These are phyloP conservation scores for Aspergillus felis DNA, from an alignment of 2,329 filamentous ascomycete genomes.

Conservation along the genomic window DNA sequence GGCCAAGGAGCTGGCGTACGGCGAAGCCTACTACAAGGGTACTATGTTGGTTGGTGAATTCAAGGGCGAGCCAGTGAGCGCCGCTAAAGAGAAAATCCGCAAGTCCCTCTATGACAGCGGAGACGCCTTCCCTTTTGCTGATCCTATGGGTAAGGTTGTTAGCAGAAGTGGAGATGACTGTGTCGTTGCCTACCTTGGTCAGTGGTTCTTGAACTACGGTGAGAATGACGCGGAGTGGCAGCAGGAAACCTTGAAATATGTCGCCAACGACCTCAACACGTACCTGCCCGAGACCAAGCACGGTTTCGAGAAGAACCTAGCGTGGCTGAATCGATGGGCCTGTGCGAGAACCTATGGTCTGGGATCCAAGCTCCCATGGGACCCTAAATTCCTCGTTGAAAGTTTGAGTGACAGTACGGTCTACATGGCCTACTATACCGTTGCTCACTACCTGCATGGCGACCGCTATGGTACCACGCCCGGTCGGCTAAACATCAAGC, in stretches of 20 bases:
- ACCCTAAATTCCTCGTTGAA: constrained; percentile 85
- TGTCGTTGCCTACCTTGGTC: constrained; percentile 86
- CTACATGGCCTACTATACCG: constrained; percentile 66
- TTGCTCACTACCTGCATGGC: constrained; percentile 64
- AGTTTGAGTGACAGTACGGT: constrained; percentile 87
- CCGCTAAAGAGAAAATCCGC: constrained; percentile 80
- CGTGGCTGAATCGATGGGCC: constrained; percentile 95
- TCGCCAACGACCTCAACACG: constrained; percentile 71
- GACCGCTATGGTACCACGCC: constrained; percentile 78
- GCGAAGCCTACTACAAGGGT: constrained; percentile 95
- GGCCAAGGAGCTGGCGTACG: constrained; percentile 95
- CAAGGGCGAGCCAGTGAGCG: constrained; percentile 79
- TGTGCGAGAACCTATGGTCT: constrained; percentile 88
- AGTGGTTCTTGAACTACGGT: constrained; percentile 98
- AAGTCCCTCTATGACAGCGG: constrained; percentile 71
- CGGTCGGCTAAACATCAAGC: constrained; percentile 64
- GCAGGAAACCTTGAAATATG: constrained; percentile 66
- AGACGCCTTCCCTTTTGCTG: constrained; percentile 85
- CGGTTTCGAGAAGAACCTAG: constrained; percentile 77
- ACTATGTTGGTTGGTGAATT: constrained; percentile 84
- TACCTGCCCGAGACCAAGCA: constrained; percentile 75
- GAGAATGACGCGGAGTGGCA: constrained; percentile 78
- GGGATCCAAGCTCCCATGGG: constrained; percentile 93
- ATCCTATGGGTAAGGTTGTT: constrained; percentile 86
- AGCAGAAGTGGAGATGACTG: constrained; percentile 89